Evolutionary conservation across 1,139 yeast genomes (phyloP).

Genomic region (Candida sojae): DNA sequence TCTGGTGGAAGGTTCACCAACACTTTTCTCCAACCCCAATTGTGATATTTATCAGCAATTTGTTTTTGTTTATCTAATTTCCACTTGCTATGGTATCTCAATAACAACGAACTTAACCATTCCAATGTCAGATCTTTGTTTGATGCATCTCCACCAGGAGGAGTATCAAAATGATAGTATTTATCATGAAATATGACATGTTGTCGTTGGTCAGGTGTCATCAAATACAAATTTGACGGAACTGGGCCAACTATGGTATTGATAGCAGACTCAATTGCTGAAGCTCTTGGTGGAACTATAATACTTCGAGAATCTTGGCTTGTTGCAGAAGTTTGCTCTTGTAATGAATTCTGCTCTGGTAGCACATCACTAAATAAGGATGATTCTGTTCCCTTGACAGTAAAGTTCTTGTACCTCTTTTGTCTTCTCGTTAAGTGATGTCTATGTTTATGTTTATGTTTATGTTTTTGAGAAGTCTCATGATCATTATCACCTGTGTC

Average conservation of each 20-base stretch:
- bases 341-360: slow-evolving; percentile 9
- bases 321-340: background rate
- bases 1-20: slow-evolving; percentile 86
- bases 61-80: slow-evolving; percentile 62
- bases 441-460: slow-evolving; percentile 5
- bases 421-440: slow-evolving; percentile 22
- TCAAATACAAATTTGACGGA: slow-evolving; percentile 36
- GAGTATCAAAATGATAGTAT: slow-evolving; percentile 61
- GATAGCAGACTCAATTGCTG: slow-evolving; percentile 46
- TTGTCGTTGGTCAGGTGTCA: slow-evolving; percentile 45
- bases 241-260: slow-evolving; percentile 44
- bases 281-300: slow-evolving; percentile 46
- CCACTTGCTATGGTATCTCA: slow-evolving; percentile 23
- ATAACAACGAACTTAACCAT: slow-evolving; percentile 12
- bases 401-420: slow-evolving; percentile 24
- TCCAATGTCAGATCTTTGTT: slow-evolving; percentile 11
- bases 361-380: slow-evolving; percentile 12
- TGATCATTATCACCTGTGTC: slow-evolving; percentile 19
- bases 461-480: background rate
- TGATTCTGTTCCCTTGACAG: slow-evolving; percentile 27
- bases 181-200: slow-evolving; percentile 79
- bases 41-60: slow-evolving; percentile 87
- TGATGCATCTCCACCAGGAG: slow-evolving; percentile 43
- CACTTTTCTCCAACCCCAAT: slow-evolving; percentile 87
- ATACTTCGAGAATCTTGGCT: slow-evolving; percentile 14